Evolutionary conservation across 805 yeast species (phyloP).

Genomic region (Groenewaldozyma salmanticensis): DNA sequence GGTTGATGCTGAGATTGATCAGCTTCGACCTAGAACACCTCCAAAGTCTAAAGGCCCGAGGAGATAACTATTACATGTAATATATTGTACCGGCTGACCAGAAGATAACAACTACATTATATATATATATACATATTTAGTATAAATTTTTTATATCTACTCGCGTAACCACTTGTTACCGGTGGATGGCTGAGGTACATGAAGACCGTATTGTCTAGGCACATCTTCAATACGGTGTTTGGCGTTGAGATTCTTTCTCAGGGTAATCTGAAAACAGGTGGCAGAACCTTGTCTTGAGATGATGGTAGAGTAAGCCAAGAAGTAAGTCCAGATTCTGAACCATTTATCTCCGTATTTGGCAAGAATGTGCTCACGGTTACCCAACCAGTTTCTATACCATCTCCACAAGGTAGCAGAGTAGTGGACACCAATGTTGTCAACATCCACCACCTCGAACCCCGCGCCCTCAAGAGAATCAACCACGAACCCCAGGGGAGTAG

Average conservation of each 20-base stretch:
- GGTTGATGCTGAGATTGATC: conserved; percentile 62
- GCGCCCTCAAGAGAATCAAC: conserved; percentile 65
- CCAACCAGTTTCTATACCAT: conserved; percentile 93
- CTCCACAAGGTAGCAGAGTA: conserved; percentile 86
- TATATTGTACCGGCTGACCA: not conserved
- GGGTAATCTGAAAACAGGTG: conserved; percentile 79
- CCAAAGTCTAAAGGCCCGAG: conserved; percentile 13
- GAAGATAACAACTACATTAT: not conserved
- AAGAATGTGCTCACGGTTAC: conserved; percentile 65
- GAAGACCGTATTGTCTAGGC: conserved; percentile 68
- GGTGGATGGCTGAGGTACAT: conserved; percentile 28
- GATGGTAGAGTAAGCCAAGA: conserved; percentile 72
- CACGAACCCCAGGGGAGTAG: conserved; percentile 84
- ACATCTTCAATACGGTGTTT: conserved; percentile 75
- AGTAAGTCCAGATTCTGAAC: conserved; percentile 91
- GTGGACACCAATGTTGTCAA: conserved; percentile 87
- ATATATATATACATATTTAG: too few species aligned
- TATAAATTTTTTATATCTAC: conserved; percentile 1
- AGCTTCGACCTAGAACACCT: conserved; percentile 79
- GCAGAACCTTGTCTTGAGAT: conserved; percentile 91
- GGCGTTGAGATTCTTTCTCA: conserved; percentile 82
- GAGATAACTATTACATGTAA: not conserved
- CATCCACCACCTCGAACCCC: conserved; percentile 75
- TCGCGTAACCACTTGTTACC: conserved; percentile 25
- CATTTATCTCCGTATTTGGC: conserved; percentile 80